Base-by-base conservation (phyloP, 2,329 filamentous ascomycete genomes). In the Penicillium sp. region DNA sequence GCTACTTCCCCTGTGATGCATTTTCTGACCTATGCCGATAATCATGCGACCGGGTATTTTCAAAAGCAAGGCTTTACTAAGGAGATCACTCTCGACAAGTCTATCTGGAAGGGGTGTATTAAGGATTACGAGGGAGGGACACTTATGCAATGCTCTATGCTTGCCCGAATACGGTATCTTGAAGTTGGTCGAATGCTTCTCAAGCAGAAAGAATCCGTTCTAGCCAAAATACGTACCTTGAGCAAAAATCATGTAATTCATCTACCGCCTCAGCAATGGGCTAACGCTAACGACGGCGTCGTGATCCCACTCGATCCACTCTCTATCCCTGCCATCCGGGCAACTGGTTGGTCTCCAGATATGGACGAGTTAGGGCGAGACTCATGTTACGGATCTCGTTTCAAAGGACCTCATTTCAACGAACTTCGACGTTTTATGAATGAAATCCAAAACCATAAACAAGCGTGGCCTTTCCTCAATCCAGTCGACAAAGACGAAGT, bases 31-130 rank as follows among this genome's bases (percentile, higher is more conserved):
- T 99, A 99, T 70, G 94, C 94, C 64, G 94, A 99, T 75, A 99
- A 99, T 75, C 97, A 97, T 71, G 94, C 94, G 35, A 97, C 96
- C 63, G 94, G 94, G 9, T 99, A 97, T 75, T 99, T 99, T 77
- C 96, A 97, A 76, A 99, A 99, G 74, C 94, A 99, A 74, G 94
- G 94, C 0, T 99, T 99, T 71, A 97, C 94, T 1, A 97, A 97
- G 74, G 93, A 99, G 68, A 97, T 99, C 64, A 96, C 92, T 0
- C 84, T 99, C 1, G 90, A 94, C 58, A 89, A 88, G 67, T 87
- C 88, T 2, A 87, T 91, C 4, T 99, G 94, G 94, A 97, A 97
- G 93, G 94, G 94, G 1, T 97, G 97, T 69, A 99, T 99, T 80
- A 99, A 99, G 73, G 94, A 99, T 73, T 99, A 99, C 74, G 93